Conservation (phyloP, 192 early-diverging fungal species). For the Podila epigama region DNA sequence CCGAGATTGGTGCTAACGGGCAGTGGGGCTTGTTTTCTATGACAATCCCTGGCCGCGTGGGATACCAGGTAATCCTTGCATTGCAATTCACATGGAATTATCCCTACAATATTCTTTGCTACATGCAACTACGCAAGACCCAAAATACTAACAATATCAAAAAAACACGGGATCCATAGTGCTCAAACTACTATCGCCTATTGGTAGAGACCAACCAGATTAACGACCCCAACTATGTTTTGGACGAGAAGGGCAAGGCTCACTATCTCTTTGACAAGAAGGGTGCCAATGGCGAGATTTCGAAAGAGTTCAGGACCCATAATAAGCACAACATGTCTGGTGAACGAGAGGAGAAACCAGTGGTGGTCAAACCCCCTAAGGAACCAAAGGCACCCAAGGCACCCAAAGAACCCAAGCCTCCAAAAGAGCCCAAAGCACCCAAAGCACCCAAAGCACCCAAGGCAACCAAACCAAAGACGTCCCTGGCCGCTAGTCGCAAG, state of each 20-base stretch:
- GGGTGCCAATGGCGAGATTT: constrained; percentile 76
- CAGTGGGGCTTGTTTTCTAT: constrained; percentile 98
- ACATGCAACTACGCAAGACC: neutral
- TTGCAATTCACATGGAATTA: neutral
- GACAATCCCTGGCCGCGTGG: constrained; percentile 93
- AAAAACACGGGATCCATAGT: constrained; percentile 52
- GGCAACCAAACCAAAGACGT: constrained; percentile 48
- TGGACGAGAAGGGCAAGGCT: constrained; percentile 90
- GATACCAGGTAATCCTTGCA: constrained; percentile 78
- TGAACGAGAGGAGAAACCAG: constrained; percentile 43
- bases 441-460: constrained; percentile 48
- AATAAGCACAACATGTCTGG: constrained; percentile 57
- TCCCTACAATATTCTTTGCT: neutral
- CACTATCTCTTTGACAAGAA: constrained; percentile 92
- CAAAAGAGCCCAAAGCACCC: constrained; percentile 43
- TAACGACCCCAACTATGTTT: constrained; percentile 90
- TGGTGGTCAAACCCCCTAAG: constrained; percentile 33
- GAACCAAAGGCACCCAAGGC: constrained; percentile 47
- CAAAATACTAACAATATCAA: neutral
- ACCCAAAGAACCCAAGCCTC: constrained; percentile 40
- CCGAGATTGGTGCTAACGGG: constrained; percentile 91
- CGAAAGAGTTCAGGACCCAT: constrained; percentile 85
- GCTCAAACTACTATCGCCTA: constrained; percentile 95
- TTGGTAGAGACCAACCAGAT: constrained; percentile 89
- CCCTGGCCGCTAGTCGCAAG: constrained; percentile 51